Evolutionary conservation across 164 flowering plant genomes (phyloP).

Genomic region (Vitis amurensis): DNA sequence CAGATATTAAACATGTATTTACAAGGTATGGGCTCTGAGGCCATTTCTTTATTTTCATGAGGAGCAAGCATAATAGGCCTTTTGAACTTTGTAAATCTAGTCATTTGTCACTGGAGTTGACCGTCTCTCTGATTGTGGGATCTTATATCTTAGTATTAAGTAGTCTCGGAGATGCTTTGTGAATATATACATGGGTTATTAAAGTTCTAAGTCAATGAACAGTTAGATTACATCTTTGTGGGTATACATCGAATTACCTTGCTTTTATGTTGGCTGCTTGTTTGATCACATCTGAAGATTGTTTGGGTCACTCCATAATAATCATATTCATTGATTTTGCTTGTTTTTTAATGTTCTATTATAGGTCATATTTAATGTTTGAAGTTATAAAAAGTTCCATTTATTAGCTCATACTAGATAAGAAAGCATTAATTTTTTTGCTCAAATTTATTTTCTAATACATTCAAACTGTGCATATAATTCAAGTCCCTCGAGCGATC

Average conservation of each 20-base stretch:
- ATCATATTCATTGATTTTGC: neutral
- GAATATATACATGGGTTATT: slow-evolving; percentile 24
- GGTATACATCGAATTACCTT: neutral
- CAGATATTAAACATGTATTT: neutral
- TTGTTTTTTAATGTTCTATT: neutral
- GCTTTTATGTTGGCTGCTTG: neutral
- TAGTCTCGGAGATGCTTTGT: slow-evolving; percentile 22
- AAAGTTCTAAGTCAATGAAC: slow-evolving; percentile 11
- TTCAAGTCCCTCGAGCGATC: slow-evolving; percentile 23
- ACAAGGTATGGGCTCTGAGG: slow-evolving; percentile 4
- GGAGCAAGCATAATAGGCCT: neutral
- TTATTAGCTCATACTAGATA: neutral
- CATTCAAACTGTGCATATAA: neutral
- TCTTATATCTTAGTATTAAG: slow-evolving; percentile 12
- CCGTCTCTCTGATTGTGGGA: slow-evolving; percentile 9
- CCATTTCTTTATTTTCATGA: slow-evolving; percentile 11
- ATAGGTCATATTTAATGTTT: neutral
- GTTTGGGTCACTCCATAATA: neutral
- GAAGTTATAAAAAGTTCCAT: neutral
- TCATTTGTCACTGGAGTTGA: slow-evolving; percentile 10
- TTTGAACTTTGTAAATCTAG: slow-evolving; percentile 23
- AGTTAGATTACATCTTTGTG: slow-evolving; percentile 3
- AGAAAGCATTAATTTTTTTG: neutral
- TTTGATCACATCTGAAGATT: neutral
- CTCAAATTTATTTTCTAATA: neutral